Percentiles rank a stretch among this genome's conserved stretches.
Conservation (phyloP, 495 filamentous ascomycete genomes). For the Aspergillus affinis region DNA sequence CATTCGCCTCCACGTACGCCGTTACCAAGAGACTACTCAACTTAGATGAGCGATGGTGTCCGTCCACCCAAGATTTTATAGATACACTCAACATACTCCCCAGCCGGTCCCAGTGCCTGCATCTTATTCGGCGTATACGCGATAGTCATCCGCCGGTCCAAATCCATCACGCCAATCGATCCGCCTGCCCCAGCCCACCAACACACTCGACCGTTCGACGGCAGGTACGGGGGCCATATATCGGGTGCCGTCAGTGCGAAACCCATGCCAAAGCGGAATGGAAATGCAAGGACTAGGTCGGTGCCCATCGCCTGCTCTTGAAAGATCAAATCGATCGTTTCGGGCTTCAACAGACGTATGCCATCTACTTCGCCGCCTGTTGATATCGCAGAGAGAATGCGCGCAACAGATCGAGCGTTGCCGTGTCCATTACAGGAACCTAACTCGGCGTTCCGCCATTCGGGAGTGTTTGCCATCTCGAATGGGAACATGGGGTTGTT, state of each 20-base stretch:
- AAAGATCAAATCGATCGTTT: background rate
- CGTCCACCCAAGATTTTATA: background rate
- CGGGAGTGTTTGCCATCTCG: background rate
- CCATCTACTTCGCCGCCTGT: background rate
- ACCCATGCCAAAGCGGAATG: background rate
- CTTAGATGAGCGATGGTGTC: no score
- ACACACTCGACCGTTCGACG: conserved; percentile 19
- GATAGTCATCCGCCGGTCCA: conserved; percentile 26
- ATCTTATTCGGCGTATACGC: conserved; percentile 36
- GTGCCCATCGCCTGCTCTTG: background rate
- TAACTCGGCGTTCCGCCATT: background rate
- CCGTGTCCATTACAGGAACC: background rate
- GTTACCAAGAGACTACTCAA: no score
- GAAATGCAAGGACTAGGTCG: background rate
- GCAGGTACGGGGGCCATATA: background rate
- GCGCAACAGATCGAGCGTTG: background rate
- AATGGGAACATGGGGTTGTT: background rate
- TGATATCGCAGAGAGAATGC: background rate
- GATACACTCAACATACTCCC: background rate
- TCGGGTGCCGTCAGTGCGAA: background rate
- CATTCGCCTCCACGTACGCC: no score
- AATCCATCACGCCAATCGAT: conserved; percentile 31
- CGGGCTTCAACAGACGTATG: background rate
- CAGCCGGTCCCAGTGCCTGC: background rate
- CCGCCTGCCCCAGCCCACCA: conserved; percentile 34